Percentiles rank a stretch among this genome's conserved stretches.
Conservation (phyloP, 2,329 filamentous ascomycete species). For the Cladophialophora immunda region DNA sequence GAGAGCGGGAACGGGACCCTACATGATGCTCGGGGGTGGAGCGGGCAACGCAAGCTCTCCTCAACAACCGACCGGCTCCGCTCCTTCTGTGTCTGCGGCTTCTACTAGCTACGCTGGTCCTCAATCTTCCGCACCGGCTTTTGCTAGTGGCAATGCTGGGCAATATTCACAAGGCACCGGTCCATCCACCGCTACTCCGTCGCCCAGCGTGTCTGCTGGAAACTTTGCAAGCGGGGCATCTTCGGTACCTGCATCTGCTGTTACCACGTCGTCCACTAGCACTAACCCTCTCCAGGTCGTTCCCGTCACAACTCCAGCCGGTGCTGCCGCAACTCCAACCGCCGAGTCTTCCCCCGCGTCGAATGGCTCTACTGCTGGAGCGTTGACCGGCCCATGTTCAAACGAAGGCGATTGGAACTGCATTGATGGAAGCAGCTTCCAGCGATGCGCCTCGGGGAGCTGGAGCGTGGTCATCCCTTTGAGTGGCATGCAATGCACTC, state of each 20-base stretch:
- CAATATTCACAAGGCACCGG: not conserved
- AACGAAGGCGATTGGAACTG: constrained; percentile 68
- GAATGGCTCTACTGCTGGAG: constrained; percentile 41
- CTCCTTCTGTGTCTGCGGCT: constrained; percentile 15
- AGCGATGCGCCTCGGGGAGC: constrained; percentile 67
- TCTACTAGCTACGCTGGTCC: too few species aligned
- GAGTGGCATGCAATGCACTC: constrained; percentile 62
- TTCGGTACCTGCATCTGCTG: constrained; percentile 13
- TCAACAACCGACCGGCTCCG: constrained; percentile 24
- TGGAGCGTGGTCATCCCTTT: constrained; percentile 63
- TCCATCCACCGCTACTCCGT: constrained; percentile 5
- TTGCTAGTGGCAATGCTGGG: constrained; percentile 13
- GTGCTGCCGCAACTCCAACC: constrained; percentile 8
- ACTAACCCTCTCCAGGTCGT: constrained; percentile 19
- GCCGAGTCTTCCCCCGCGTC: constrained; percentile 6
- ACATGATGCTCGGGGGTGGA: constrained; percentile 35
- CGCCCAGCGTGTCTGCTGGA: constrained; percentile 18
- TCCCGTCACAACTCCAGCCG: constrained; percentile 17
- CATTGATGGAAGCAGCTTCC: constrained; percentile 63
- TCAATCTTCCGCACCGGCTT: not conserved
- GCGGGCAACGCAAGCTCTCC: constrained; percentile 38
- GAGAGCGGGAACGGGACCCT: constrained; percentile 34
- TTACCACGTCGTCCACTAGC: not conserved
- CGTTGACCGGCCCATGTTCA: constrained; percentile 57
- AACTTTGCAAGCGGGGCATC: constrained; percentile 28